These are phyloP conservation scores for Nemania diffusa DNA, from an alignment of 2,329 filamentous ascomycete species.

Conservation along the genomic window DNA sequence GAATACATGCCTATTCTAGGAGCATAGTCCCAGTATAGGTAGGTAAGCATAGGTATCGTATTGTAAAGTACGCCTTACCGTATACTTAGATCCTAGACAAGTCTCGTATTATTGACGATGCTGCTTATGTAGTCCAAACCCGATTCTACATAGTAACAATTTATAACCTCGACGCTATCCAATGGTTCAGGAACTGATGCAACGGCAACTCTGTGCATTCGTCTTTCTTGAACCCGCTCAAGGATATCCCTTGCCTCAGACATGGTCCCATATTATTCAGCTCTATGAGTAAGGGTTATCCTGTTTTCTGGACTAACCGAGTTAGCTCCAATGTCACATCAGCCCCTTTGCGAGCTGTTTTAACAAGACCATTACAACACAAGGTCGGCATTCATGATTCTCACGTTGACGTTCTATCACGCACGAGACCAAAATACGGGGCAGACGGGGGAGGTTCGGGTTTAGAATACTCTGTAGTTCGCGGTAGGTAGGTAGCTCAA, in stretches of 20 bases:
- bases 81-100: no score
- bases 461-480: background rate
- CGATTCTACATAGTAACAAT: background rate
- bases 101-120: no score
- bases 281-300: conserved; percentile 7
- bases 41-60: background rate
- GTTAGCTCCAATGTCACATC: conserved; percentile 14
- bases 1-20: background rate
- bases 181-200: background rate
- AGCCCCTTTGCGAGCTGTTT: conserved; percentile 1
- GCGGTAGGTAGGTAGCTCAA: background rate
- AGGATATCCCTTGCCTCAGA: conserved; percentile 13
- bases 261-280: conserved; percentile 18
- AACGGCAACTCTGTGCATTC: background rate
- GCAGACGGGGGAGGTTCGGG: conserved; percentile 6
- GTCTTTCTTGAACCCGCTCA: conserved; percentile 1
- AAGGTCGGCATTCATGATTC: conserved; percentile 12
- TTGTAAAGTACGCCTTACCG: background rate
- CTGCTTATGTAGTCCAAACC: background rate
- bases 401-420: background rate
- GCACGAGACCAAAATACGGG: conserved; percentile 11
- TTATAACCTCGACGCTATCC: background rate
- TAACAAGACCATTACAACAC: background rate
- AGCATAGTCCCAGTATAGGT: background rate
- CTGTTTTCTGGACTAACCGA: conserved; percentile 6